Base-by-base conservation (phyloP, 225 moss, liverwort and hornwort species). In the Ulota crispa region DNA sequence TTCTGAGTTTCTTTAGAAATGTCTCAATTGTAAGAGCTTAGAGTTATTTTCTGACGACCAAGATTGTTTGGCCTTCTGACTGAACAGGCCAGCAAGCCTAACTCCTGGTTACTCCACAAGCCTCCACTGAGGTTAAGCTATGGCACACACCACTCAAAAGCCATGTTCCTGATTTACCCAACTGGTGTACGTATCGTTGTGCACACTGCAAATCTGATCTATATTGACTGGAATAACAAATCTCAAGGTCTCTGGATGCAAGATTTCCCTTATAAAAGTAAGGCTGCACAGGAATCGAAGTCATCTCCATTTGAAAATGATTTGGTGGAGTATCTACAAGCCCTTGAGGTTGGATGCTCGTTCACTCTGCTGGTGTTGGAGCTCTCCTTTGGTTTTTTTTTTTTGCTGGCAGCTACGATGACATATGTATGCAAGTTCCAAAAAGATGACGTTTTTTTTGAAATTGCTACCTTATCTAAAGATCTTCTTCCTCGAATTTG, bases 231-330 rank as follows among this genome's bases (percentile, higher is more conserved):
- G 96, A 95, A 99, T 83, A 93, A 96, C 73, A 99, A 99, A 85
- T 91, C 99, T 53, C 99, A 99, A 78, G 99, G 96, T 63, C 86
- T 99, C 54, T 99, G 99, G 99, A 96, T 95, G 99, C 99, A 99
- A 93, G 99, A 99, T 72, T 99, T 99, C 64, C 99, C 96, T 53
- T 88, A 80, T 11, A 99, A 96, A 83, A 85, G 70, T 67, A 85
- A 82, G 59, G 75, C 10, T 78, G 57, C 36, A 39, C 64, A 76
- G 72, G 79, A 85, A 68, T 78, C 75, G 68, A 69, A 71, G 63
- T 3, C 81, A 61, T 96, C 99, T 62, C 89, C 87, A 20, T 99
- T 99, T 80, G 99, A 99, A 78, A 83, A 94, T 76, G 99, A 99
- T 68, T 81, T 99, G 81, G 93, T 99, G 72, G 99, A 96, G 57